These are phyloP conservation scores for Davidsoniella neocaledoniae DNA, from an alignment of 2,329 filamentous ascomycete species.

Conservation along the genomic window DNA sequence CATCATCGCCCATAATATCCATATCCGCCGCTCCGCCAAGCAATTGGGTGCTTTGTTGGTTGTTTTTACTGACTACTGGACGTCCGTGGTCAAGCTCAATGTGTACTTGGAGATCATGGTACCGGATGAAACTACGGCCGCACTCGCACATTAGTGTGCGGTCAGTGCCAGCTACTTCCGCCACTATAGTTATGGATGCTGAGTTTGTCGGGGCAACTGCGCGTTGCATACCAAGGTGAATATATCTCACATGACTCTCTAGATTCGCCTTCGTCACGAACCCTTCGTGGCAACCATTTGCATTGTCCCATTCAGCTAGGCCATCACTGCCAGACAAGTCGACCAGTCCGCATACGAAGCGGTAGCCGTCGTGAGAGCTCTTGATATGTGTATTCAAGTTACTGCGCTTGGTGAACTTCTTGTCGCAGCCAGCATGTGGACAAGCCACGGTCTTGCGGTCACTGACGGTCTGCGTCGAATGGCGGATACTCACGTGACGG, in stretches of 20 bases:
- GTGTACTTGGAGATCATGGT: slow-evolving; percentile 33
- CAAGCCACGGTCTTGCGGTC: slow-evolving; percentile 53
- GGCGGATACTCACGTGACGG: slow-evolving; percentile 61
- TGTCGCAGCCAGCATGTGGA: slow-evolving; percentile 49
- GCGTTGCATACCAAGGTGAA: slow-evolving; percentile 50
- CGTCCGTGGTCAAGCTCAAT: slow-evolving; percentile 19
- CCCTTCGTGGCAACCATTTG: slow-evolving; percentile 54
- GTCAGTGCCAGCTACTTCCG: slow-evolving; percentile 26
- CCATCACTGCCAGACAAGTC: slow-evolving; percentile 32
- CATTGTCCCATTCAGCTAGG: slow-evolving; percentile 45
- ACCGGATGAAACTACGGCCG: slow-evolving; percentile 29
- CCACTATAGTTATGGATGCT: slow-evolving; percentile 20
- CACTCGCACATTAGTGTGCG: slow-evolving; percentile 32
- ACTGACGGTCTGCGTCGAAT: slow-evolving; percentile 44
- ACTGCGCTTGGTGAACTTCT: slow-evolving; percentile 65
- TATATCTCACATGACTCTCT: slow-evolving; percentile 69
- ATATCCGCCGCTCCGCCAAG: too few relatives aligned
- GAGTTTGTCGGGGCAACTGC: slow-evolving; percentile 16
- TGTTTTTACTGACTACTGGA: too few relatives aligned
- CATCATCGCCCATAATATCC: too few relatives aligned
- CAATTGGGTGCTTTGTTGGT: too few relatives aligned
- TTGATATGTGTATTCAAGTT: slow-evolving; percentile 70
- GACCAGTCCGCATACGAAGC: slow-evolving; percentile 62
- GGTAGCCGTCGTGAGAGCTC: slow-evolving; percentile 57
- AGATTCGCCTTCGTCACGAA: slow-evolving; percentile 65